Base-by-base conservation (phyloP, 345 rosid genomes). In the Citrus maxima region DNA sequence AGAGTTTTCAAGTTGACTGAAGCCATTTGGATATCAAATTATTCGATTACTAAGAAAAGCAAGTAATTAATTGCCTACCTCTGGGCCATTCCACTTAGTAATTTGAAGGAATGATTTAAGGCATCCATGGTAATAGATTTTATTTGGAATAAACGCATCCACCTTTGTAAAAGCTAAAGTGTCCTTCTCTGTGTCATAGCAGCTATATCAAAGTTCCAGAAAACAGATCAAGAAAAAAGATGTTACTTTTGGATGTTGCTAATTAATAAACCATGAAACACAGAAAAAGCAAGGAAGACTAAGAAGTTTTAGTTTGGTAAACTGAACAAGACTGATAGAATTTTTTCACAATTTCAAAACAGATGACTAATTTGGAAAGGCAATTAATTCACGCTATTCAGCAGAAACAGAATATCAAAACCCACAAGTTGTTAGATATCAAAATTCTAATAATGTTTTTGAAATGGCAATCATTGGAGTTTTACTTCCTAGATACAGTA, bases 81-180 rank as follows among this genome's bases (percentile, higher is more conserved):
- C 99, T 19, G 99, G 95, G 78, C 98, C 99, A 77, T 84, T 88
- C 98, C 99, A 96, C 86, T 88, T 93, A 21, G 99, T 96, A 84
- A 96, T 93, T 84, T 96, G 82, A 74, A 93, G 97, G 77, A 96
- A 96, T 30, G 89, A 77, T 88, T 93, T 93, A 58, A 96, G 97
- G 82, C 93, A 90, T 65, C 98, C 99, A 83, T 92, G 97, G 85
- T 96, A 95, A 83, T 95, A 95, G 59, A 89, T 76, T 85, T 93
- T 92, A 66, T 93, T 72, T 14, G 91, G 95, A 77, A 89, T 90
- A 85, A 92, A 93, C 14, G 83, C 78, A 81, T 95, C 95, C 80
- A 95, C 99, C 84, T 93, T 93, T 19, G 90, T 85, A 84, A 92
- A 95, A 70, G 97, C 89, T 84, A 95, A 81, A 37, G 85, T 95